Evolutionary conservation across 164 flowering plant species (phyloP).

Genomic region (Tinospora cordifolia): DNA sequence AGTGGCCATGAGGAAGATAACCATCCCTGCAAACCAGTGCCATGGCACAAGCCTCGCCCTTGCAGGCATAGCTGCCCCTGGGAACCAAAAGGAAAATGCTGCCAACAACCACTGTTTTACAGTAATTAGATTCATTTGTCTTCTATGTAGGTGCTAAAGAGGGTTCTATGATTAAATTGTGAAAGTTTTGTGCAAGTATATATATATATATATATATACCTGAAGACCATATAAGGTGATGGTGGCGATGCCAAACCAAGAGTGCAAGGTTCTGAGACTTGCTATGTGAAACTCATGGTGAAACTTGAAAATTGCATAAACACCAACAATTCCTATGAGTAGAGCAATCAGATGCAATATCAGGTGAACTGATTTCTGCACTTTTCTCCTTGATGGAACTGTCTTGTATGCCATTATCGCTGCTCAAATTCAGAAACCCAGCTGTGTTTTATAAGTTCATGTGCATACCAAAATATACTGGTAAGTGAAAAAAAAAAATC

Average conservation of each 20-base stretch:
- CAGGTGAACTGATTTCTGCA: slow-evolving; percentile 34
- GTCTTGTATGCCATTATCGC: slow-evolving; percentile 59
- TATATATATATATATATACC: slow-evolving; percentile 27
- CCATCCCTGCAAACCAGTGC: slow-evolving; percentile 49
- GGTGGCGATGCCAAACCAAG: slow-evolving; percentile 71
- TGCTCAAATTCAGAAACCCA: slow-evolving; percentile 16
- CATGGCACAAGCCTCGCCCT: slow-evolving; percentile 48
- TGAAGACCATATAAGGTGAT: slow-evolving; percentile 51
- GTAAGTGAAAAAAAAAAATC: no score
- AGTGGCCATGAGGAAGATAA: slow-evolving; percentile 45
- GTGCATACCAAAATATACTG: background rate
- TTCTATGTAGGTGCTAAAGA: background rate
- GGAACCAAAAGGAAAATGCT: slow-evolving; percentile 43
- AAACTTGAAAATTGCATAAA: slow-evolving; percentile 50
- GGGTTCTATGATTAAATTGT: no score
- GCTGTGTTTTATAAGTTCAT: background rate
- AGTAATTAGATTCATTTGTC: background rate
- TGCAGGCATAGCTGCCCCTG: slow-evolving; percentile 27
- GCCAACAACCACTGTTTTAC: slow-evolving; percentile 40
- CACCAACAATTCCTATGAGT: slow-evolving; percentile 45
- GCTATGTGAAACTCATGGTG: slow-evolving; percentile 28
- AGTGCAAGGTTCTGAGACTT: slow-evolving; percentile 46
- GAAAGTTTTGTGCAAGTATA: background rate
- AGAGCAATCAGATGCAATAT: slow-evolving; percentile 43
- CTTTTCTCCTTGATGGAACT: slow-evolving; percentile 29